These are phyloP conservation scores for Cryptosporidium muris DNA, from an alignment of 169 alveolate genomes.

Conservation along the genomic window DNA sequence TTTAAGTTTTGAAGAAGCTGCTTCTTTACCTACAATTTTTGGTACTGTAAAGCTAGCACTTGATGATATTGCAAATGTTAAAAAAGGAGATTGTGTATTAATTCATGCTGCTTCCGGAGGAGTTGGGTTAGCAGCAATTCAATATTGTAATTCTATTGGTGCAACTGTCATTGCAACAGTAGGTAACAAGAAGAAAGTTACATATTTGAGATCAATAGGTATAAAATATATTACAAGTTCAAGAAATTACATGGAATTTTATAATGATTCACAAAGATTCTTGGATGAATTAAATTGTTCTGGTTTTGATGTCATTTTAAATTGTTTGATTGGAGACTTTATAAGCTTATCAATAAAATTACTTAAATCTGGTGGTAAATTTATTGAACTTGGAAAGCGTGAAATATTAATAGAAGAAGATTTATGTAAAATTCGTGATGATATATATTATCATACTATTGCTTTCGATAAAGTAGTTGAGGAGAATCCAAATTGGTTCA, in stretches of 20 bases:
- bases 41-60: conserved; percentile 58
- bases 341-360: conserved; percentile 74
- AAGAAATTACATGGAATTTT: conserved; percentile 65
- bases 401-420: conserved; percentile 33
- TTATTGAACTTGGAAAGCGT: conserved; percentile 74
- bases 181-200: conserved; percentile 64
- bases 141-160: conserved; percentile 73
- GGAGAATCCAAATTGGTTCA: conserved; percentile 45
- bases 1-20: conserved; percentile 58
- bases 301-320: conserved; percentile 35
- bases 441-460: conserved; percentile 61
- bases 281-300: conserved; percentile 10
- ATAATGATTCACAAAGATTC: conserved; percentile 21
- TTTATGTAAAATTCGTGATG: conserved; percentile 20
- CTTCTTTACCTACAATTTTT: conserved; percentile 71
- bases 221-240: conserved; percentile 72
- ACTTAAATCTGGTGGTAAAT: conserved; percentile 75
- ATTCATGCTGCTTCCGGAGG: conserved; percentile 80
- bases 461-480: conserved; percentile 74
- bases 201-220: conserved; percentile 72
- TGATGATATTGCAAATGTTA: conserved; percentile 41
- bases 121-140: conserved; percentile 78
- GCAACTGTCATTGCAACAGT: conserved; percentile 71
- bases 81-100: conserved; percentile 64
- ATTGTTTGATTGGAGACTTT: conserved; percentile 50